Evolutionary conservation across 2,329 filamentous ascomycete species (phyloP).

Genomic region (Aspergillus floridensis): DNA sequence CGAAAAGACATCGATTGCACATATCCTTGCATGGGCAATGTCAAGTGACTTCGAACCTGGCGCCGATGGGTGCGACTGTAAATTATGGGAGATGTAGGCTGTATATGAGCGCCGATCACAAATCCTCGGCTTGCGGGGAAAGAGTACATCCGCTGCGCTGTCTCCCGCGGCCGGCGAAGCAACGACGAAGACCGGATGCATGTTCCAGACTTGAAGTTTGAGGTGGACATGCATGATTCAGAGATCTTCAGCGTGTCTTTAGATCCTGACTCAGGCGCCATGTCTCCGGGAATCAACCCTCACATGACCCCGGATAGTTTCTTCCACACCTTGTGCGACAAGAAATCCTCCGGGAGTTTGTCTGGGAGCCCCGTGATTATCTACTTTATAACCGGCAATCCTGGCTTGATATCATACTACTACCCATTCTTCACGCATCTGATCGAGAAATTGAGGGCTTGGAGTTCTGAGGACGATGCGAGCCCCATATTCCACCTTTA

Average conservation of each 20-base stretch:
- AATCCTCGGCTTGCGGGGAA: not conserved
- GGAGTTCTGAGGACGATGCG: not conserved
- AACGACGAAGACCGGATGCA: not conserved
- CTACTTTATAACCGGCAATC: constrained; percentile 52
- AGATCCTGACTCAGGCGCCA: not conserved
- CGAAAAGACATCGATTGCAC: constrained; percentile 7
- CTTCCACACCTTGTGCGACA: constrained; percentile 23
- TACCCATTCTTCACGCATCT: constrained; percentile 43
- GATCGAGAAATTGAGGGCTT: constrained; percentile 19
- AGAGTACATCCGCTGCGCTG: not conserved
- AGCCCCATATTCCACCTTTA: constrained; percentile 25
- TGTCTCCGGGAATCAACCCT: constrained; percentile 2
- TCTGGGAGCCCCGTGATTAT: constrained; percentile 26
- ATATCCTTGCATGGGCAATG: not conserved
- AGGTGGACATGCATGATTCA: not conserved
- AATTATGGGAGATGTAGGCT: not conserved
- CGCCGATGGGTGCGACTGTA: not conserved
- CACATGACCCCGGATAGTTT: constrained; percentile 34
- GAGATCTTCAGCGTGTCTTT: not conserved
- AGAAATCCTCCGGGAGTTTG: not conserved
- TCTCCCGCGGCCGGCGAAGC: not conserved
- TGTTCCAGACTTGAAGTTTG: not conserved
- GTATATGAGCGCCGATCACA: no score
- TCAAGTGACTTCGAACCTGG: not conserved
- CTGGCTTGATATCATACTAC: constrained; percentile 51